Evolutionary conservation across 2,329 filamentous ascomycete genomes (phyloP).

Genomic region (Ophiostoma himal-ulmi): DNA sequence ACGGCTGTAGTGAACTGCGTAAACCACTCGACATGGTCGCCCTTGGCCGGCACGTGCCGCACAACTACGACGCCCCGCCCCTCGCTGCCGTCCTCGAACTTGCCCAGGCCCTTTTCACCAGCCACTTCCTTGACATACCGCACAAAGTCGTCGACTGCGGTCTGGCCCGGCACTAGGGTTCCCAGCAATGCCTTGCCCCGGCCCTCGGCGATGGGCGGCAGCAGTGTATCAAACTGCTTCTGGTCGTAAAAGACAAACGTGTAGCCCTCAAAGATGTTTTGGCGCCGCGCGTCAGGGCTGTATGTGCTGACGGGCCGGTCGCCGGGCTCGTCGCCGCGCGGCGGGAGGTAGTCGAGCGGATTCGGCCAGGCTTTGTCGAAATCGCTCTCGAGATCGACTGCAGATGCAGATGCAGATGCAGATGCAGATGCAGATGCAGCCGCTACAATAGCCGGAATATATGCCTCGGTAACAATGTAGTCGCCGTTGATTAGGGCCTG

Average conservation of each 20-base stretch:
- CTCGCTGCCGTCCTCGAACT: slow-evolving; percentile 57
- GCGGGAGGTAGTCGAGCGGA: slow-evolving; percentile 64
- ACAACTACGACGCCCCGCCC: slow-evolving; percentile 74
- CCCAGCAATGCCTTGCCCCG: slow-evolving; percentile 74
- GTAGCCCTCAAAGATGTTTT: slow-evolving; percentile 74
- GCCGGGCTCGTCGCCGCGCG: slow-evolving; percentile 67
- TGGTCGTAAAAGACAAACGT: slow-evolving; percentile 82
- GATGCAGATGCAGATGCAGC: slow-evolving; percentile 43
- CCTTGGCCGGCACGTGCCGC: slow-evolving; percentile 57
- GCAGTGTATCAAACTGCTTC: slow-evolving; percentile 67
- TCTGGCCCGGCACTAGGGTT: slow-evolving; percentile 55
- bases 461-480: slow-evolving; percentile 68
- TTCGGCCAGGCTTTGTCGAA: slow-evolving; percentile 77
- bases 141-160: slow-evolving; percentile 68
- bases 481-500: slow-evolving; percentile 79
- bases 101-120: slow-evolving; percentile 64
- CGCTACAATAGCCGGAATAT: slow-evolving; percentile 62
- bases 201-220: slow-evolving; percentile 69
- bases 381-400: slow-evolving; percentile 63
- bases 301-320: slow-evolving; percentile 64
- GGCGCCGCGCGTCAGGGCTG: slow-evolving; percentile 59
- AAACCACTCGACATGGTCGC: slow-evolving; percentile 58
- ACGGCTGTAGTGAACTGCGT: slow-evolving; percentile 62
- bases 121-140: slow-evolving; percentile 68
- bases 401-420: slow-evolving; percentile 41